Evolutionary conservation across 225 moss, liverwort and hornwort species (phyloP).

Genomic region (Straminergon stramineum): DNA sequence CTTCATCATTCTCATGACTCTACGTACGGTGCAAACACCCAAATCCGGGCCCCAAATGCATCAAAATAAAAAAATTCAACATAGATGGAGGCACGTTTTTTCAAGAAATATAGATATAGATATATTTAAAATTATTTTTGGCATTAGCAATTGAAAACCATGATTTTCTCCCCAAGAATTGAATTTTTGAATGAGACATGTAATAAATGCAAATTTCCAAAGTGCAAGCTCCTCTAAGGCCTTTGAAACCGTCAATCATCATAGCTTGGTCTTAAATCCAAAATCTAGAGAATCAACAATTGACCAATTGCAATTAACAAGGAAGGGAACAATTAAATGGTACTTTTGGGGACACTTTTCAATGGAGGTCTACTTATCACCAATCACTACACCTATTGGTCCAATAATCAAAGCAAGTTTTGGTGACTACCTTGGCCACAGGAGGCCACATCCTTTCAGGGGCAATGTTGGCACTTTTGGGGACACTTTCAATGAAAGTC

Average conservation of each 20-base stretch:
- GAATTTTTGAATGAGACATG: neutral
- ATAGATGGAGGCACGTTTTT: neutral
- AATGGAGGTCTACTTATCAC: no score
- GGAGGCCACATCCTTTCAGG: accelerated
- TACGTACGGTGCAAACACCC: accelerated
- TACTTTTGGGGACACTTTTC: no score
- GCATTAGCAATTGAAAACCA: neutral
- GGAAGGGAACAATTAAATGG: no score
- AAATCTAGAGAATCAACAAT: neutral
- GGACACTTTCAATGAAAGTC: no score
- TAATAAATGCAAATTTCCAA: neutral
- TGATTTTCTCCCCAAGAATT: neutral
- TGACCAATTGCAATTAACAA: neutral
- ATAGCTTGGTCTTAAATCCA: neutral
- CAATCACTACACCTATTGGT: no score
- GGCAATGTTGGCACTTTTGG: no score
- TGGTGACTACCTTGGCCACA: accelerated
- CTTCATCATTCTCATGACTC: no score
- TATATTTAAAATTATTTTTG: no score
- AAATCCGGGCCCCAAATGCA: no score
- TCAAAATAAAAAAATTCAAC: neutral
- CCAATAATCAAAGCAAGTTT: accelerated
- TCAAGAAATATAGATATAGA: no score
- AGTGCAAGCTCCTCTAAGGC: accelerated
- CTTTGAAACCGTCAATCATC: neutral